phyloP scores from a whole-genome alignment of 345 rosid genomes.

The Populus pruinosa region DNA sequence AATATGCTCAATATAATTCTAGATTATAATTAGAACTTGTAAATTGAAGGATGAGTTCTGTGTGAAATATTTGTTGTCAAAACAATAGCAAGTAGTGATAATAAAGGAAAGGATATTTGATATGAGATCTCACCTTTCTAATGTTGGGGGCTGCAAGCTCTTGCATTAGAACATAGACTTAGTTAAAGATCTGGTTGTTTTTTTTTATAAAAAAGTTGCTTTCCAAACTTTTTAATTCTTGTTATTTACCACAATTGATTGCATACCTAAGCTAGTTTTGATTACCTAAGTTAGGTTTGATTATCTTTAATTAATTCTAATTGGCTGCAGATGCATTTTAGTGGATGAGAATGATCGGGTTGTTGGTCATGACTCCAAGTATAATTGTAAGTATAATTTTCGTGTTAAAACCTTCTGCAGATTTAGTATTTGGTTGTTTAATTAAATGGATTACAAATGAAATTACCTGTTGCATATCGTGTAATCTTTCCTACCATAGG shows the following conservation, averaged over 20 bases:
- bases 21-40: not conserved
- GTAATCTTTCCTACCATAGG: too few relatives aligned
- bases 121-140: too few relatives aligned
- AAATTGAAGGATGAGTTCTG: not conserved
- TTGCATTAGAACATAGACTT: too few relatives aligned
- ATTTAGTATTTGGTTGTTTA: not conserved
- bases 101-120: too few relatives aligned
- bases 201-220: too few relatives aligned
- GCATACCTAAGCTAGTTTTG: not conserved
- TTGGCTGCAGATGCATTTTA: slow-evolving; percentile 77
- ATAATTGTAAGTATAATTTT: slow-evolving; percentile 60
- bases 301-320: not conserved
- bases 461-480: too few relatives aligned
- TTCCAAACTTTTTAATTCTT: too few relatives aligned
- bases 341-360: slow-evolving; percentile 77
- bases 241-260: too few relatives aligned
- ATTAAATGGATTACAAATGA: too few relatives aligned
- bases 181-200: too few relatives aligned
- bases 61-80: not conserved
- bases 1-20: not conserved
- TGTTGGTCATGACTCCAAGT: slow-evolving; percentile 81
- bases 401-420: not conserved
- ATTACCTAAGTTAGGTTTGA: not conserved
- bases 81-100: too few relatives aligned
- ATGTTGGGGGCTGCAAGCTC: too few relatives aligned